Evolutionary conservation across 495 filamentous ascomycete genomes (phyloP), one percentile per base, ranked within the genome.

Genomic region (Penicillium herquei): DNA sequence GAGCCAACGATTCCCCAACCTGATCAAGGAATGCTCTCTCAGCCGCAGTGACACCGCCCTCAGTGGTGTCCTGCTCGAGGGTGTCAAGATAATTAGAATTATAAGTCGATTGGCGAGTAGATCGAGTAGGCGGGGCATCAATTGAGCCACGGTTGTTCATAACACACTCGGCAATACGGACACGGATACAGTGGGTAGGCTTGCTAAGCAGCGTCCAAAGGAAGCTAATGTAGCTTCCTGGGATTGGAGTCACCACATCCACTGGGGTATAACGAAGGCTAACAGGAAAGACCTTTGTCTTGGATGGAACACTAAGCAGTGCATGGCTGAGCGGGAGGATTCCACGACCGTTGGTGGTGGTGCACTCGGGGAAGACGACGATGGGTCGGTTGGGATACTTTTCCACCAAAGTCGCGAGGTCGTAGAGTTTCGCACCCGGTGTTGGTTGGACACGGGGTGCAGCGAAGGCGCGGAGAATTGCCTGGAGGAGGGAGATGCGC

Each of bases 241-340:
- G 94, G 0, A 98, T 69, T 0, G 94, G 95, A 1, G 95, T 98
- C 14, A 92, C 92, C 41, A 98, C 83, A 64, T 99, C 95, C 7
- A 85, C 78, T 0, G 91, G 87, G 0, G 90, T 89, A 66, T 98
- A 98, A 7, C 91, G 83, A 53, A 99, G 72, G 66, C 85, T 94
- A 46, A 97, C 78, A 8, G 94, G 93, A 74, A 93, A 98, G 57
- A 99, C 89, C 64, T 84, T 85, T 4, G 81, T 82, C 33, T 80
- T 70, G 16, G 80, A 58, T 0, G 88, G 84, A 0, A 82, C 79
- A 12, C 81, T 79, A 1, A 92, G 72, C 1, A 99, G 78, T 39
- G 84, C 84, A 0, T 84, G 88, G 40, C 87, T 87, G 51, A 96
- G 83, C 0, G 90, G 87, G 6, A 99, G 73, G 61, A 98, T 93